A percentile compares a stretch with the other conserved stretches of the same genome.
Conservation (phyloP, 306 rosid genomes). For the Sindora glabra region DNA sequence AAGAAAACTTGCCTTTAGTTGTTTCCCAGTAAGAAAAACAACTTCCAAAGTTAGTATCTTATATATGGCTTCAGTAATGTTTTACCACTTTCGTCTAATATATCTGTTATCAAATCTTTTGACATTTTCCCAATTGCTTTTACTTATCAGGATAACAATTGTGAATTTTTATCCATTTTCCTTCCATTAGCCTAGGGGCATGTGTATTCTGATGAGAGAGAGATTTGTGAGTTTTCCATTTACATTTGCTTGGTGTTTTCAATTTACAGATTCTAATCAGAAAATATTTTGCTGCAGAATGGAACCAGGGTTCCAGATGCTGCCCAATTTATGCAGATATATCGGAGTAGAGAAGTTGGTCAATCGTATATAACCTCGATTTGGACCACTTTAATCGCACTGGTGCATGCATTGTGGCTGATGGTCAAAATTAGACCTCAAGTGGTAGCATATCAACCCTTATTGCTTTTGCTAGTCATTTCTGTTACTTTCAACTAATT, state of each 20-base stretch:
- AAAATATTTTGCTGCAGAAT: slow-evolving; percentile 39
- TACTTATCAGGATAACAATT: no score
- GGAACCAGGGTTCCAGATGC: slow-evolving; percentile 23
- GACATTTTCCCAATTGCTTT: no score
- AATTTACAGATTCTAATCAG: slow-evolving; percentile 11
- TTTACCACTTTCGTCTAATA: no score
- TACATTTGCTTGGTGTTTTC: slow-evolving; percentile 2
- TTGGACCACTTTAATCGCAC: slow-evolving; percentile 75
- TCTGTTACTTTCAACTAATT: slow-evolving; percentile 3
- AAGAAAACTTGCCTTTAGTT: not conserved
- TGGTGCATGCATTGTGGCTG: slow-evolving; percentile 61
- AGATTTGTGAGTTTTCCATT: not conserved
- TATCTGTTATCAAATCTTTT: no score
- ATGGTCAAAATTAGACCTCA: slow-evolving; percentile 84
- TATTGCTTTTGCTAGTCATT: not conserved
- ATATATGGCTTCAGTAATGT: no score
- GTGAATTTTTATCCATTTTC: no score
- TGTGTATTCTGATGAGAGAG: not conserved
- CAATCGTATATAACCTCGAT: slow-evolving; percentile 88
- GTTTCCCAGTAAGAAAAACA: slow-evolving; percentile 1
- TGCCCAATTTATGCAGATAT: slow-evolving; percentile 73
- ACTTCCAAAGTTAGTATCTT: no score
- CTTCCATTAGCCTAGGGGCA: not conserved
- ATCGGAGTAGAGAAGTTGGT: slow-evolving; percentile 92
- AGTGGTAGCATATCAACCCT: slow-evolving; percentile 57